A percentile compares a stretch with the other conserved stretches of the same genome.
Conservation (phyloP, 164 flowering plant genomes). For the Magnolia kwangsiensis region DNA sequence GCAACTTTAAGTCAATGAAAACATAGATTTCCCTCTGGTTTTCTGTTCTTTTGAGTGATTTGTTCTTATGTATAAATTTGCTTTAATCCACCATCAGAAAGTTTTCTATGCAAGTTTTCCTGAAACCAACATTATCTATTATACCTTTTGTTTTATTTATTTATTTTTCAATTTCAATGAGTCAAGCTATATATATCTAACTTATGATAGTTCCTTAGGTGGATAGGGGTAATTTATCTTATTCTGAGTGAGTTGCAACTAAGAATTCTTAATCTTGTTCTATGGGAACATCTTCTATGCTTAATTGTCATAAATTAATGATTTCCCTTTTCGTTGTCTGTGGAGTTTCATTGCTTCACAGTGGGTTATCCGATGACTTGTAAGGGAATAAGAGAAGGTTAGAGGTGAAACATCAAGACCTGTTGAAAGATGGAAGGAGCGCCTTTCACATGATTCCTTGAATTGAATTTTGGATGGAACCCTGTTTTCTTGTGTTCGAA, state of each 20-base stretch:
- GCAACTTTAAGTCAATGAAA: conserved; percentile 27
- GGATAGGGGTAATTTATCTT: background rate
- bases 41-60: background rate
- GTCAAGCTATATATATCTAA: background rate
- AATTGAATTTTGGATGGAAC: too few relatives aligned
- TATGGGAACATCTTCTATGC: background rate
- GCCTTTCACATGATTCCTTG: too few relatives aligned
- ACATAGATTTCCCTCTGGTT: background rate
- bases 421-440: too few relatives aligned
- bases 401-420: too few relatives aligned
- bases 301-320: too few relatives aligned
- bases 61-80: background rate
- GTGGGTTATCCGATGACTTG: too few relatives aligned
- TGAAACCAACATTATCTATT: too few relatives aligned
- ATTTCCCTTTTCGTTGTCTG: too few relatives aligned
- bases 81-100: background rate
- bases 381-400: too few relatives aligned
- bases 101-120: background rate
- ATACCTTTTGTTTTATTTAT: too few relatives aligned
- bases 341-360: too few relatives aligned
- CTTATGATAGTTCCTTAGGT: background rate
- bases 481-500: too few relatives aligned
- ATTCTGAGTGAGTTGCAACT: background rate
- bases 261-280: background rate
- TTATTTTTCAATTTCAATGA: background rate